phyloP scores from a whole-genome alignment of 257 asterid species.

The Salvia rosmarinus region DNA sequence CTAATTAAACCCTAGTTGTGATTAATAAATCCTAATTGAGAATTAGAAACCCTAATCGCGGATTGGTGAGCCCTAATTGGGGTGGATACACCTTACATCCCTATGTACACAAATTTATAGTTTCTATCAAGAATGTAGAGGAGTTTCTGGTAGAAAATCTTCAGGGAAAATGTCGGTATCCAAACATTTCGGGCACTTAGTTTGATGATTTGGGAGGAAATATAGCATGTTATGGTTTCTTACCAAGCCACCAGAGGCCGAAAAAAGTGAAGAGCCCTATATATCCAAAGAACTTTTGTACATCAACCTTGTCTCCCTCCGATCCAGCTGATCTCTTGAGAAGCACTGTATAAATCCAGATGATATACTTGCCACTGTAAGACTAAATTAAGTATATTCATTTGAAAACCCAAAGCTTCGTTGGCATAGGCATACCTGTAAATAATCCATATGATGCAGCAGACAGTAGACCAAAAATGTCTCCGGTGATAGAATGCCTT shows the following conservation, averaged over 20 bases:
- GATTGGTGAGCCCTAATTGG: too few relatives aligned
- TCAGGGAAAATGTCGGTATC: too few relatives aligned
- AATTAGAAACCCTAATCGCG: too few relatives aligned
- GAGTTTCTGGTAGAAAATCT: background rate
- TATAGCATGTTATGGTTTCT: conserved; percentile 34
- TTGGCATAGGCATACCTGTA: conserved; percentile 51
- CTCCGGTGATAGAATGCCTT: conserved; percentile 61
- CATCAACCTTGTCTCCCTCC: conserved; percentile 65
- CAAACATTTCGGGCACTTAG: background rate
- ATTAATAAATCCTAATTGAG: too few relatives aligned
- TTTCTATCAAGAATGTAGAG: background rate
- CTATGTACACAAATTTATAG: background rate
- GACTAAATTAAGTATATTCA: background rate
- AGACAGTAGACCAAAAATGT: conserved; percentile 72
- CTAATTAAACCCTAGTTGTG: too few relatives aligned
- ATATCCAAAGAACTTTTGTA: conserved; percentile 72
- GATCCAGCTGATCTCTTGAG: conserved; percentile 78
- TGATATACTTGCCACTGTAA: background rate
- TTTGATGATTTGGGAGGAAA: background rate
- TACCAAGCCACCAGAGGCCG: conserved; percentile 91
- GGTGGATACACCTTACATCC: too few relatives aligned
- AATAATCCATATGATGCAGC: conserved; percentile 73
- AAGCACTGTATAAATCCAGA: conserved; percentile 55
- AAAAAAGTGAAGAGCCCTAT: conserved; percentile 67
- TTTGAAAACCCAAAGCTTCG: conserved; percentile 1